Evolutionary conservation across 2,329 filamentous ascomycete species (phyloP).

Genomic region (Plenodomus biglobosus): DNA sequence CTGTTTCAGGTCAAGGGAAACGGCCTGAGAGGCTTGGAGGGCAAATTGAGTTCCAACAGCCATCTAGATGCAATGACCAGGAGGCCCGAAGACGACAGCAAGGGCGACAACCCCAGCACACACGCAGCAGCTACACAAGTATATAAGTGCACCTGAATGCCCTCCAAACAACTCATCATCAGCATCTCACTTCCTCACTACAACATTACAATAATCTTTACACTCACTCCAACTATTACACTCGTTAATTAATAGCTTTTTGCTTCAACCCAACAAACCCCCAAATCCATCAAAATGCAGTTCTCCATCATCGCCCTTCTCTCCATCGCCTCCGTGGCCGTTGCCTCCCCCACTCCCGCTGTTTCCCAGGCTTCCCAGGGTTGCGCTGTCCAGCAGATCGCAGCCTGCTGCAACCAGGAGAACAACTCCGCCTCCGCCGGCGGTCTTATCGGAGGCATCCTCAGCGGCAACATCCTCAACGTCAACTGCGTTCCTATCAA

Average conservation of each 20-base stretch:
- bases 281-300: conserved; percentile 1
- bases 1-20: not conserved
- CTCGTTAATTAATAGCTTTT: not conserved
- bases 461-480: not conserved
- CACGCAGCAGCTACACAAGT: not conserved
- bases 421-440: not conserved
- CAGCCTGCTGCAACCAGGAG: not conserved
- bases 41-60: not conserved
- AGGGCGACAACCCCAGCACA: not conserved
- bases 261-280: not conserved
- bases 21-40: not conserved
- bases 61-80: not conserved
- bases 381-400: not conserved
- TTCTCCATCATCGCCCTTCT: conserved; percentile 2
- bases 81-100: not conserved
- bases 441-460: not conserved
- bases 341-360: not conserved
- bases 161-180: conserved; percentile 1
- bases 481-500: not conserved
- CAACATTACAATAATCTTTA: not conserved
- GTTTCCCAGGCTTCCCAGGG: not conserved
- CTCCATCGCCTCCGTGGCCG: conserved; percentile 2
- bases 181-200: not conserved
- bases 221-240: not conserved
- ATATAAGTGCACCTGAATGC: not conserved